Evolutionary conservation across 1,139 yeast species (phyloP).

Genomic region (Suhomyces ambrosiae): DNA sequence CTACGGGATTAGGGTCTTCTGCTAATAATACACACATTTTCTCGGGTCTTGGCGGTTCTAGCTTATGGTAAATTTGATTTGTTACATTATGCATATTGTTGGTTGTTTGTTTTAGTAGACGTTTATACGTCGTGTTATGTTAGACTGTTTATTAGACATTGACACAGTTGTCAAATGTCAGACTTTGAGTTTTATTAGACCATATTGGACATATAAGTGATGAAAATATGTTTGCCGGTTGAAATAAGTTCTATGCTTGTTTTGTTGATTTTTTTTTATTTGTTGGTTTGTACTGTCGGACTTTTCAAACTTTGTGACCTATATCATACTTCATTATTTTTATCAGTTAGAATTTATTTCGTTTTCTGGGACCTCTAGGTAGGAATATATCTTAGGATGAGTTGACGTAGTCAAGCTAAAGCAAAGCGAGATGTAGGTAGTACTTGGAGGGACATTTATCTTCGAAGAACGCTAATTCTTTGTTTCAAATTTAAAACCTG

Average conservation of each 20-base stretch:
- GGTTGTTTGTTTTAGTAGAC: constrained; percentile 9
- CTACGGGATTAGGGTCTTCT: constrained; percentile 14
- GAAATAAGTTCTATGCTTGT: too few species aligned
- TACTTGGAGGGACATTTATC: too few species aligned
- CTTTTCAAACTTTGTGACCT: background rate
- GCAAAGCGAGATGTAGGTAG: too few species aligned
- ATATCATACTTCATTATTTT: too few species aligned
- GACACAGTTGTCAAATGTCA: background rate
- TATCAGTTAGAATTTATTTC: background rate
- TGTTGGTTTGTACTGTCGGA: background rate
- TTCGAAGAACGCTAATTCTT: too few species aligned
- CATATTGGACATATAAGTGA: background rate
- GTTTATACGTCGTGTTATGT: background rate
- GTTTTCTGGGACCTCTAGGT: background rate
- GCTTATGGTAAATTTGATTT: constrained; percentile 16
- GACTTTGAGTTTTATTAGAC: background rate
- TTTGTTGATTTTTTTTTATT: background rate
- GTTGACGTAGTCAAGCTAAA: too few species aligned
- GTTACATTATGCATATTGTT: constrained; percentile 6
- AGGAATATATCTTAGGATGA: background rate
- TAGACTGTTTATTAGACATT: background rate
- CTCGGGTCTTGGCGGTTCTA: constrained; percentile 20
- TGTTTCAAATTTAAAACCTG: too few species aligned
- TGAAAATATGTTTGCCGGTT: too few species aligned
- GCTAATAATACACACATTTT: constrained; percentile 13